Percentiles rank a stretch among this genome's conserved stretches.
phyloP scores from a whole-genome alignment of 208 protist species.

The Trichomonas gallinae region DNA sequence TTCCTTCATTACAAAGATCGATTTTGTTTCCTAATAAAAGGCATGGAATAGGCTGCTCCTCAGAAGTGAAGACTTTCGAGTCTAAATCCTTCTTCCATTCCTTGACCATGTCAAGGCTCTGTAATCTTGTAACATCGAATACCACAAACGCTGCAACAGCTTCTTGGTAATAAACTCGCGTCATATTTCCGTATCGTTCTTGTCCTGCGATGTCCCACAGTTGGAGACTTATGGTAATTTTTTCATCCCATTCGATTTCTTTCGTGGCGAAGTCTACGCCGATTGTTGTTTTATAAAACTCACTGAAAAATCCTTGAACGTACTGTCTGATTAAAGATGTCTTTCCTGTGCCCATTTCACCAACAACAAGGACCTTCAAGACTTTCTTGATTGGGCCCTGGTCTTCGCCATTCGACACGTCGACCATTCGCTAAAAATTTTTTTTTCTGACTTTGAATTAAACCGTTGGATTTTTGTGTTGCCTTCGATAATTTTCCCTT shows the following conservation, averaged over 20 bases:
- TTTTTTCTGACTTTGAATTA: background rate
- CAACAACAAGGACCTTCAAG: background rate
- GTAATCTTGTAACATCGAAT: constrained; percentile 22
- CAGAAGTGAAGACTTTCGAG: constrained; percentile 6
- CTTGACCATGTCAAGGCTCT: constrained; percentile 4
- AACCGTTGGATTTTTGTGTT: background rate
- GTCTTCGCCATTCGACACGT: background rate
- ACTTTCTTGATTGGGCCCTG: background rate
- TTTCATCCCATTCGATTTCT: constrained; percentile 1
- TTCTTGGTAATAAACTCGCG: constrained; percentile 11
- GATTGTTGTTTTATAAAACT: constrained; percentile 21
- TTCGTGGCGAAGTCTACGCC: constrained; percentile 18
- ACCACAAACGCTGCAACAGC: constrained; percentile 12
- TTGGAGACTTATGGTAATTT: background rate
- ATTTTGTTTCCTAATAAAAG: constrained; percentile 26
- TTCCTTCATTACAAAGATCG: background rate
- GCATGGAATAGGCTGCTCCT: background rate
- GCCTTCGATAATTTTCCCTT: too few species aligned
- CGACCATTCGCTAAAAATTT: background rate
- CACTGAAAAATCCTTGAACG: background rate
- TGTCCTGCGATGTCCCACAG: constrained; percentile 22
- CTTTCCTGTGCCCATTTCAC: constrained; percentile 18
- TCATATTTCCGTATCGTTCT: constrained; percentile 1
- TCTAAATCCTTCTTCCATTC: constrained; percentile 31
- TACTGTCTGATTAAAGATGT: constrained; percentile 16